These are phyloP conservation scores for Penstemon eatonii DNA, from an alignment of 257 asterid species.

Conservation along the genomic window DNA sequence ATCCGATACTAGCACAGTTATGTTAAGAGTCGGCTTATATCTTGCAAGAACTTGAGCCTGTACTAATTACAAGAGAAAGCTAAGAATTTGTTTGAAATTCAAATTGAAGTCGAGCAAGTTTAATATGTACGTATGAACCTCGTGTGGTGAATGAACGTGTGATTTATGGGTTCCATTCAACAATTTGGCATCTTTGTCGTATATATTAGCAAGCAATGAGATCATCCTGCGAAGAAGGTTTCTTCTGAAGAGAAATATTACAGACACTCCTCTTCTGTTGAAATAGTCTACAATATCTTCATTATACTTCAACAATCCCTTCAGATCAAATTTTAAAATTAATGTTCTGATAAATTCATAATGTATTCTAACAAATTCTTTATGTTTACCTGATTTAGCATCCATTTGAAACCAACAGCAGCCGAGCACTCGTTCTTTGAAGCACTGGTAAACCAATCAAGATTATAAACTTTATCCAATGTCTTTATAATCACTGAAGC, in stretches of 20 bases:
- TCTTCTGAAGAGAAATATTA: conserved; percentile 72
- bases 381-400: conserved; percentile 79
- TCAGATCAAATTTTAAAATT: conserved; percentile 3
- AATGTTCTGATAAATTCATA: neutral
- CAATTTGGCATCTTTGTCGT: conserved; percentile 63
- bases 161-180: conserved; percentile 87
- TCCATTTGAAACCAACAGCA: conserved; percentile 93
- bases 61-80: neutral
- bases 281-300: conserved; percentile 66
- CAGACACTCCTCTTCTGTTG: conserved; percentile 54
- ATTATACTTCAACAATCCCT: conserved; percentile 68
- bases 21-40: conserved; percentile 64
- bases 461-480: conserved; percentile 62
- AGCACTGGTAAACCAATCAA: conserved; percentile 72
- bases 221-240: conserved; percentile 70
- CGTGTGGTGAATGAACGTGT: conserved; percentile 75
- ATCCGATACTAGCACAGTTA: conserved; percentile 43
- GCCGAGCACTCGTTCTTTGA: conserved; percentile 83
- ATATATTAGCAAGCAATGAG: conserved; percentile 66
- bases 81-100: too few relatives aligned
- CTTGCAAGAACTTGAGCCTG: conserved; percentile 80
- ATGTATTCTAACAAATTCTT: neutral
- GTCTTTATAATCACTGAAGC: conserved; percentile 42
- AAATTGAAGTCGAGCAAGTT: neutral
- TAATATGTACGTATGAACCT: conserved; percentile 39